A percentile compares a stretch with the other conserved stretches of the same genome.
Conservation (phyloP, 768 basidiomycete genomes). For the Boletus edulis region DNA sequence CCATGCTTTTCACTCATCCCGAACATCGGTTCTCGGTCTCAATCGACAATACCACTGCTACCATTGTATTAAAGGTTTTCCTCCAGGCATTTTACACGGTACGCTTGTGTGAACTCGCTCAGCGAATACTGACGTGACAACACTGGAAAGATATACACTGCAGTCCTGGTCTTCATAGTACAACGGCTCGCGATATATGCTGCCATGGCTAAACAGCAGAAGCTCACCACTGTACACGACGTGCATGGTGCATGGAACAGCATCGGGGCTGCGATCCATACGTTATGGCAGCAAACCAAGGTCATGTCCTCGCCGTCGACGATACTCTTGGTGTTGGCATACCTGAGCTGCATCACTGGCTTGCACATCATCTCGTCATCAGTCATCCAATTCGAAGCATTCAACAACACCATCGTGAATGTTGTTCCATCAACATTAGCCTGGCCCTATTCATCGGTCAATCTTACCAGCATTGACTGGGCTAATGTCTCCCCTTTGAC, state of each 20-base stretch:
- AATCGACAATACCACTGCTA: not conserved
- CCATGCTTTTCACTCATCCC: not conserved
- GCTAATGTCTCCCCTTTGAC: not conserved
- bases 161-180: slow-evolving; percentile 10
- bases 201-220: slow-evolving; percentile 5
- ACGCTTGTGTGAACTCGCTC: not conserved
- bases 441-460: not conserved
- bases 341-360: slow-evolving; percentile 15
- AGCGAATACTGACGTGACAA: not conserved
- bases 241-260: slow-evolving; percentile 19
- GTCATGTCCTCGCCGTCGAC: slow-evolving; percentile 4
- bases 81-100: not conserved
- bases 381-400: slow-evolving; percentile 18
- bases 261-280: slow-evolving; percentile 18
- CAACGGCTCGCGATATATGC: slow-evolving; percentile 13
- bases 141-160: slow-evolving; percentile 14
- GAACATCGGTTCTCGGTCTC: not conserved
- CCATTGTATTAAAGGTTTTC: not conserved
- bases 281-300: slow-evolving; percentile 19
- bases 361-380: slow-evolving; percentile 25
- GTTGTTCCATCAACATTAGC: not conserved
- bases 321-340: slow-evolving; percentile 9
- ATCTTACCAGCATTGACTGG: not conserved
- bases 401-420: not conserved
- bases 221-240: slow-evolving; percentile 21